Evolutionary conservation across 1,139 yeast genomes (phyloP), one percentile per base, ranked within the genome.

Genomic region (Saccharomyces hybrid): DNA sequence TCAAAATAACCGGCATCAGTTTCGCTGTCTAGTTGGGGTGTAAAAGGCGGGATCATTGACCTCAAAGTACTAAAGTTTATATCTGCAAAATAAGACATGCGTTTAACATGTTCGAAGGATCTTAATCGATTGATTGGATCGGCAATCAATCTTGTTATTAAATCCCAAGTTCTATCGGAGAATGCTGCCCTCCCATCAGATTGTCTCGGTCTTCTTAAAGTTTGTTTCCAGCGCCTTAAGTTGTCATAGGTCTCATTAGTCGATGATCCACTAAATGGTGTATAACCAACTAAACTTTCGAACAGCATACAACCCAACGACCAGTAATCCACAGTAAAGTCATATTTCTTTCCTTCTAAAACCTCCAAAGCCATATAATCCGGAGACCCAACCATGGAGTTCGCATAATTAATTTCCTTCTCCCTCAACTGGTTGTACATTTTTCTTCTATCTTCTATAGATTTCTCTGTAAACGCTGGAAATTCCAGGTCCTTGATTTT

Each of bases 281-380:
- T 96, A 71, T 88, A 95, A 0, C 98, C 97, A 53, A 90, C 88
- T 64, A 91, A 79, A 58, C 96, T 88, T 71, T 91, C 98, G 68
- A 87, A 91, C 27, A 91, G 75, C 82, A 88, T 88, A 71, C 99
- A 95, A 1, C 99, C 99, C 54, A 95, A 78, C 0, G 98, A 91
- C 99, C 99, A 95, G 71, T 95, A 95, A 75, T 95, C 99, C 58
- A 95, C 95, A 20, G 99, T 91, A 69, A 86, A 91, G 69, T 95
- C 97, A 70, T 95, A 95, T 58, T 86, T 85, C 65, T 86, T 86
- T 8, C 99, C 99, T 70, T 89, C 95, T 59, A 95, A 81, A 5
- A 95, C 98, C 70, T 95, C 99, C 54, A 95, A 78, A 1, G 99
- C 99, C 99, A 95, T 95, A 70, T 95, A 95, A 70, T 95, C 99